Percentiles rank a stretch among this genome's conserved stretches.
Conservation (phyloP, 2,329 filamentous ascomycete species). For the Sporothrix luriei region DNA sequence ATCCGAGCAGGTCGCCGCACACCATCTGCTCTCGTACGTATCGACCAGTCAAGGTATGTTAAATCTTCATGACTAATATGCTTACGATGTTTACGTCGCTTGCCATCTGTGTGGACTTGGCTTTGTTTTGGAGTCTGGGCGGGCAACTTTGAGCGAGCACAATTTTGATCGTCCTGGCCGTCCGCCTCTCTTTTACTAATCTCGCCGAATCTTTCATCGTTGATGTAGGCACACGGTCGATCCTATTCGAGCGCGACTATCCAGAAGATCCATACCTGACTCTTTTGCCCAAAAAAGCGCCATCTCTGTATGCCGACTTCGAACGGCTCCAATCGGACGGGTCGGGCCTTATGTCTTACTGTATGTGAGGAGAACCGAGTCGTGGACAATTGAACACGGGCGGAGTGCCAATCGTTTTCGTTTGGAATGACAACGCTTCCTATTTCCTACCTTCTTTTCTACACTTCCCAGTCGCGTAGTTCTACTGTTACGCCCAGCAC, state of each 20-base stretch:
- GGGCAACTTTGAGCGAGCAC: slow-evolving; percentile 12
- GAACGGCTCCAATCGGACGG: slow-evolving; percentile 18
- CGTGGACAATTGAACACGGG: not conserved
- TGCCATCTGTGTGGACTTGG: not conserved
- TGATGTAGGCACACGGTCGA: slow-evolving; percentile 10
- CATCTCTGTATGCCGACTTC: slow-evolving; percentile 23
- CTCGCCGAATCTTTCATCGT: not conserved
- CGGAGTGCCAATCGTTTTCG: not conserved
- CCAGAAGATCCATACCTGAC: not conserved
- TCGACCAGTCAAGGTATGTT: slow-evolving; percentile 17
- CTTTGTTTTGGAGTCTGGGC: not conserved
- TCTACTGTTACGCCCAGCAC: not conserved
- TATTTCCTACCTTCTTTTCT: not conserved
- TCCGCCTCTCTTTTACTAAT: not conserved
- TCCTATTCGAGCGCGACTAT: slow-evolving; percentile 10
- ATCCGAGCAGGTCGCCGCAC: slow-evolving; percentile 15
- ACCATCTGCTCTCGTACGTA: slow-evolving; percentile 8
- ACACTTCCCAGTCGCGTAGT: not conserved
- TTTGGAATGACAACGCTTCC: not conserved
- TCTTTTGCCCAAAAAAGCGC: not conserved
- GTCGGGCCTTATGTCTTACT: slow-evolving; percentile 29
- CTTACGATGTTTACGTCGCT: not conserved
- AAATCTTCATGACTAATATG: not conserved
- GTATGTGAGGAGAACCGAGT: not conserved
- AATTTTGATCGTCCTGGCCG: too few relatives aligned